Conservation (phyloP, 352 stramenopile species). For the Phytophthora brassicae region DNA sequence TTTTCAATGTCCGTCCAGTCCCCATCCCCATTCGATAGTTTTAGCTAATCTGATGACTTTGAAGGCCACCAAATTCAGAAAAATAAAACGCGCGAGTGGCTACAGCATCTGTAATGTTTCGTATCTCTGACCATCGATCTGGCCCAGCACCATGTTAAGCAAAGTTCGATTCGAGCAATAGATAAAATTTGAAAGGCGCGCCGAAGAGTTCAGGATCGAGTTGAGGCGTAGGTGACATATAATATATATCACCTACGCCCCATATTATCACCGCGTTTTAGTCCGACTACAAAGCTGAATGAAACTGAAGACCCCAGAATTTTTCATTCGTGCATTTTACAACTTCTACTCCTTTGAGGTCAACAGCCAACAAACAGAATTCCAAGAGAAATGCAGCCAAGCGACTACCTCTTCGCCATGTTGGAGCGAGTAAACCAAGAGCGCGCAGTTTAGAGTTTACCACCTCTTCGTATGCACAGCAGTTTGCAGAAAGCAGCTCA, state of each 20-base stretch:
- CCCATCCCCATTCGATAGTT: no score
- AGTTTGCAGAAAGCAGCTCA: slow-evolving; percentile 27
- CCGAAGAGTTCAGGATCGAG: slow-evolving; percentile 2
- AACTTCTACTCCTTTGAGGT: no score
- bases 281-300: no score
- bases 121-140: no score
- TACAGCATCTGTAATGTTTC: slow-evolving; percentile 2
- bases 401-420: slow-evolving; percentile 29
- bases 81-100: not conserved
- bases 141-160: no score
- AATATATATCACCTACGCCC: slow-evolving; percentile 4
- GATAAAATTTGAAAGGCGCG: no score
- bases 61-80: no score
- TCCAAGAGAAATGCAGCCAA: slow-evolving; percentile 20
- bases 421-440: slow-evolving; percentile 47
- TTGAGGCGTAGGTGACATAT: slow-evolving; percentile 17
- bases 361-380: not conserved
- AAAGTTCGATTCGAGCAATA: no score
- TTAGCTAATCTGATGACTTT: no score
- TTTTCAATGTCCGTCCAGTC: no score
- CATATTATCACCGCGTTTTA: no score
- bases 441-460: slow-evolving; percentile 33
- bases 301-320: not conserved
- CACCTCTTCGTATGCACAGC: slow-evolving; percentile 38
- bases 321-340: slow-evolving; percentile 25